Evolutionary conservation across 1,284 basidiomycete genomes (phyloP), one percentile per base, ranked within the genome.

Genomic region (Uromyces viciae-fabae): DNA sequence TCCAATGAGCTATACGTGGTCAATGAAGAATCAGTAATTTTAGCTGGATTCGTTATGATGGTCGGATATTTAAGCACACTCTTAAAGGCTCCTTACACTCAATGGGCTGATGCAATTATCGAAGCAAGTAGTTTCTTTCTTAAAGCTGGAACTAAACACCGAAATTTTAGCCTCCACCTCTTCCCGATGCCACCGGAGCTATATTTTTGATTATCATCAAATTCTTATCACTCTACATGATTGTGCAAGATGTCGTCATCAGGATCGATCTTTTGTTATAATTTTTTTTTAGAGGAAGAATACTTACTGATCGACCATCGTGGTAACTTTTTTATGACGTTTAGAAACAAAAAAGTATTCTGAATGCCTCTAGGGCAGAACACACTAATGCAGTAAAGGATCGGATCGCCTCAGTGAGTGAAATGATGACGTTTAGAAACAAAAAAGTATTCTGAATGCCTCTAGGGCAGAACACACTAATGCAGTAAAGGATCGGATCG

Each of bases 361-460:
- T 98, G 83, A 91, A 95, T 86, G 88, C 89, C 83, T 92, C 96
- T 31, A 93, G 95, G 82, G 87, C 90, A 22, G 91, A 94, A 86
- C 97, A 99, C 90, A 97, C 95, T 79, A 90, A 93, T 85, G 94
- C 94, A 81, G 95, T 99, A 84, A 91, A 94, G 87, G 91, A 92
- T 85, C 94, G 96, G 85, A 98, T 99, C 87, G 89, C 91, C 86
- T 91, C 92, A 81, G 95, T 99, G 83, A 91, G 90, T 82, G 90
- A 94, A 87, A 92, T 98, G 91, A 95, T n/a, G n/a, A 38, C 36
- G 11, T 36, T 66, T 80, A 86, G 85, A 91, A 91, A 84, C 92
- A 97, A 89, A 91, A 90, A 87, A 89, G 84, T 84, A 90, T 97
- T 84, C 91, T 98, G 83, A 91, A 95, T 86, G 88, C 89, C 83